A percentile compares a stretch with the other conserved stretches of the same genome.
These are phyloP conservation scores for Myochromella boudieri DNA, from an alignment of 768 basidiomycete genomes.

Conservation along the genomic window DNA sequence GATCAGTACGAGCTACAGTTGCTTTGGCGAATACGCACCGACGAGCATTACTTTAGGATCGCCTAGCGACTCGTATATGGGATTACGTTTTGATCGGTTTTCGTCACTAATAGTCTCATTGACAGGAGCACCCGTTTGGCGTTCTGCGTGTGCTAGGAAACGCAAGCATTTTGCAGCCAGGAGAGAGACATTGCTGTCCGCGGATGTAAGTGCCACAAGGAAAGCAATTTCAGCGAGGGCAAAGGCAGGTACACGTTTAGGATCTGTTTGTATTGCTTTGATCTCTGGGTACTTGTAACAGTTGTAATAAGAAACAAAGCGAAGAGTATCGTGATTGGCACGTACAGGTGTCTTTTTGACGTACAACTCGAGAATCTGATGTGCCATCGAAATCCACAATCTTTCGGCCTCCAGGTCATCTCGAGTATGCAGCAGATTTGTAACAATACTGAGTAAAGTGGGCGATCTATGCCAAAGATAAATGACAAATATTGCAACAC, in stretches of 20 bases:
- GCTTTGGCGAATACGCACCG: constrained; percentile 44
- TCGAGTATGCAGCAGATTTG: constrained; percentile 59
- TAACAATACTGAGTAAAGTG: constrained; percentile 49
- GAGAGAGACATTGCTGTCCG: constrained; percentile 64
- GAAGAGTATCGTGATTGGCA: not conserved
- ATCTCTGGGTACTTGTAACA: constrained; percentile 28
- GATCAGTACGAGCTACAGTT: constrained; percentile 4
- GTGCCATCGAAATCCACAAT: constrained; percentile 65
- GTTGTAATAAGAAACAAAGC: not conserved
- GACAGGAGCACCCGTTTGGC: constrained; percentile 55
- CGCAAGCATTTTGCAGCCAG: constrained; percentile 70
- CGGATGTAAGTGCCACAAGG: constrained; percentile 68
- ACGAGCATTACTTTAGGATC: constrained; percentile 71
- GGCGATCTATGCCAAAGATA: constrained; percentile 33
- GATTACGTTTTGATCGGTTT: constrained; percentile 65
- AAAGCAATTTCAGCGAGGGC: constrained; percentile 72
- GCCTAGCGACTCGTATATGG: constrained; percentile 76
- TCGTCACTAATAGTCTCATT: constrained; percentile 54
- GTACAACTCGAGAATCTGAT: constrained; percentile 60
- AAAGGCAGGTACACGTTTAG: constrained; percentile 60
- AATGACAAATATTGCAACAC: not conserved
- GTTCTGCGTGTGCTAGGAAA: constrained; percentile 65
- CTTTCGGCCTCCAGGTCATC: constrained; percentile 61
- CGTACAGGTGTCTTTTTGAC: constrained; percentile 47
- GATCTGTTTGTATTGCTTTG: constrained; percentile 48